Percentiles rank a stretch among this genome's conserved stretches.
Conservation (phyloP, 768 basidiomycete species). For the Hortiboletus flavorubellus region DNA sequence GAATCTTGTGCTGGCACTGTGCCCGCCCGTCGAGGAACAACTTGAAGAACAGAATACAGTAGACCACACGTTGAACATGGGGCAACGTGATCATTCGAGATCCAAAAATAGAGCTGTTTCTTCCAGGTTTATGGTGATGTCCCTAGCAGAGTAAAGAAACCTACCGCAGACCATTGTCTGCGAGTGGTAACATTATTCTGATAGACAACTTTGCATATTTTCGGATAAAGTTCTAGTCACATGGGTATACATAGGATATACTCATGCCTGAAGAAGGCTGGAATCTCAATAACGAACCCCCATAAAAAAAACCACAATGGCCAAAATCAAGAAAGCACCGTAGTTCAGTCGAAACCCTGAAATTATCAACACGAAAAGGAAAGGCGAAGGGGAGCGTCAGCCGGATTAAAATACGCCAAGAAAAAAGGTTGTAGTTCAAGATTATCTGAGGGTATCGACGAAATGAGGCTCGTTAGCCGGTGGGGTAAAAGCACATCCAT, state of each 20-base stretch:
- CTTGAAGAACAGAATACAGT: too few species aligned
- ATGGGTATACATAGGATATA: background rate
- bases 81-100: too few species aligned
- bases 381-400: background rate
- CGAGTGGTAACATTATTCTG: too few species aligned
- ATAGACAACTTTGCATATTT: background rate
- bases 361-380: background rate
- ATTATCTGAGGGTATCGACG: constrained; percentile 28
- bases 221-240: background rate
- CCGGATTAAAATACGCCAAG: background rate
- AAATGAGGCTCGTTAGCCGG: constrained; percentile 37
- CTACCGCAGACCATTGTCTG: too few species aligned
- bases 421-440: background rate
- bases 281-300: background rate
- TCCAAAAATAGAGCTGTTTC: too few species aligned
- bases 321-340: background rate
- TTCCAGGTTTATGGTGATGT: too few species aligned
- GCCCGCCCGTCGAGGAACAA: too few species aligned
- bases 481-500: constrained; percentile 25
- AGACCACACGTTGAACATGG: too few species aligned
- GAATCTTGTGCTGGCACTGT: too few species aligned
- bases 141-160: too few species aligned
- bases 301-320: background rate
- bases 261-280: background rate
- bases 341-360: background rate